Percentiles rank a stretch among this genome's conserved stretches.
phyloP scores from a whole-genome alignment of 495 filamentous ascomycete species.

The Umbilicaria muhlenbergii region DNA sequence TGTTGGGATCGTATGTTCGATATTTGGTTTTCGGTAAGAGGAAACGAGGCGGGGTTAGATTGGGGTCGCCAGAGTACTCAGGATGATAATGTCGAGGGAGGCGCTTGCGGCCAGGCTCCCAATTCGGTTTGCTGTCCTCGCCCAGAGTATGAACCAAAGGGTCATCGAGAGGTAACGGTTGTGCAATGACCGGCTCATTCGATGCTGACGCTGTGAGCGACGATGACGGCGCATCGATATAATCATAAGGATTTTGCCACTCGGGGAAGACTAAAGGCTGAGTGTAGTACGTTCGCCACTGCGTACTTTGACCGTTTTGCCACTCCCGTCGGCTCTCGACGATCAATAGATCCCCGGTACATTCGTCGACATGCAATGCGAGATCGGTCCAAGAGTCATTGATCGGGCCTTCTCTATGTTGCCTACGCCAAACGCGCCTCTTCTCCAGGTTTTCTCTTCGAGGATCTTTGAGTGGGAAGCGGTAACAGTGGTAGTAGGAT shows the following conservation, averaged over 20 bases:
- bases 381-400: slow-evolving; percentile 65
- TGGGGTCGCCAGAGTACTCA: slow-evolving; percentile 31
- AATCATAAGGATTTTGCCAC: not conserved
- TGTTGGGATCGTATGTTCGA: slow-evolving; percentile 40
- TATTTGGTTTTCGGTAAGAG: slow-evolving; percentile 43
- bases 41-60: slow-evolving; percentile 25
- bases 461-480: slow-evolving; percentile 33
- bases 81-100: slow-evolving; percentile 24
- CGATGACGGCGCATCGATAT: not conserved
- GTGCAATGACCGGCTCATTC: not conserved
- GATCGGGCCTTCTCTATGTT: slow-evolving; percentile 58
- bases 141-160: not conserved
- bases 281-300: slow-evolving; percentile 53
- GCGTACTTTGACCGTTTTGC: slow-evolving; percentile 39
- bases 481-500: slow-evolving; percentile 55
- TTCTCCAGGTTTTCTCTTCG: slow-evolving; percentile 19
- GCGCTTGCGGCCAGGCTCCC: not conserved
- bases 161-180: not conserved
- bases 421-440: slow-evolving; percentile 43
- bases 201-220: slow-evolving; percentile 6
- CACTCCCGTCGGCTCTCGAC: slow-evolving; percentile 62
- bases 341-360: slow-evolving; percentile 41
- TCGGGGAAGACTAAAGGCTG: slow-evolving; percentile 33
- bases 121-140: not conserved
- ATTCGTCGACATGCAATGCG: slow-evolving; percentile 46